Conservation (phyloP, 495 filamentous ascomycete species). For the Penicillium coffeae region DNA sequence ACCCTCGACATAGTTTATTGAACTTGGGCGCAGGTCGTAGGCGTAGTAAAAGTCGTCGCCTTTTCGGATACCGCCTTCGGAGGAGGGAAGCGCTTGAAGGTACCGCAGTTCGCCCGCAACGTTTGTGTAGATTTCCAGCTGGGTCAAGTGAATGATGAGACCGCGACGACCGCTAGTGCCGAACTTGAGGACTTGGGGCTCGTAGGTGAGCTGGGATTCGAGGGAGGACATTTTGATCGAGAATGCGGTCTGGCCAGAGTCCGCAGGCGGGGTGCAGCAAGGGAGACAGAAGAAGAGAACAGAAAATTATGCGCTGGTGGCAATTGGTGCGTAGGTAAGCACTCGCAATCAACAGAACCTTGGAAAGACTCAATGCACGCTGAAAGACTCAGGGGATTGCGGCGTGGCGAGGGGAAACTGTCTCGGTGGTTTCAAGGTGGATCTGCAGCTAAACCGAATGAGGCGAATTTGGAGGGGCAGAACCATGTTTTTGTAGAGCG, state of each 20-base stretch:
- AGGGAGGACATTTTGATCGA: conserved; percentile 1
- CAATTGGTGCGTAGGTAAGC: no score
- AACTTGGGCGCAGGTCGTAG: conserved; percentile 27
- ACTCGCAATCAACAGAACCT: not conserved
- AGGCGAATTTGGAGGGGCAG: not conserved
- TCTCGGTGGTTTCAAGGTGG: not conserved
- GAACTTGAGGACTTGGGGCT: conserved; percentile 22
- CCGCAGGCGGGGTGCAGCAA: not conserved
- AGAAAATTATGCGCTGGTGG: no score
- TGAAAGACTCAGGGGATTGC: not conserved
- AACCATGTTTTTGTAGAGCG: no score
- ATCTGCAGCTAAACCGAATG: not conserved
- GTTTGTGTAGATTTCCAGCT: conserved; percentile 29
- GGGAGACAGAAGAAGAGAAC: no score
- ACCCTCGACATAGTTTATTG: conserved; percentile 21
- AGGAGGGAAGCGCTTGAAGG: conserved; percentile 16
- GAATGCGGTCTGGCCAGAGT: not conserved
- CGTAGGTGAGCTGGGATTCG: conserved; percentile 13
- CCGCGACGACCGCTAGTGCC: conserved; percentile 29
- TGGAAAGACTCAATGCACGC: not conserved
- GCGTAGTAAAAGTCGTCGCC: conserved; percentile 30
- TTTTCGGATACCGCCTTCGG: conserved; percentile 18
- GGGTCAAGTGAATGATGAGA: conserved; percentile 22
- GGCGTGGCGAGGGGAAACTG: not conserved
- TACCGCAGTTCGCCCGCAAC: conserved; percentile 24